Base-by-base conservation (phyloP, 768 basidiomycete genomes). In the Tubosaeta sp. region DNA sequence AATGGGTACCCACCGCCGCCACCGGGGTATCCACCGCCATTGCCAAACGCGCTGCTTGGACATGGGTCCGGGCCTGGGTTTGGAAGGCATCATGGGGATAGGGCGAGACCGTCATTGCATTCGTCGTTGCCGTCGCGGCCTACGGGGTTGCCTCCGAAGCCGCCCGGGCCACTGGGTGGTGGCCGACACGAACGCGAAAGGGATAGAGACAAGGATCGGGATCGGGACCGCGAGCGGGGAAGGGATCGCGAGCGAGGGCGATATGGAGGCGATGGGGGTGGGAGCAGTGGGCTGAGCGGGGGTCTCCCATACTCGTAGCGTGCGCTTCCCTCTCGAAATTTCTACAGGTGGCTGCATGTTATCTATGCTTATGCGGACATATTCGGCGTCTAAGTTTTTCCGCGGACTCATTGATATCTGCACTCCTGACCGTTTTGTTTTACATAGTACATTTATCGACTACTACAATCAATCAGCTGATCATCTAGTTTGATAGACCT, bases 221-320 rank as follows among this genome's bases (percentile, higher is more conserved):
- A 56, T 1, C 6, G 47, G 24, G 52, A 48, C 7, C 35, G 50
- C 27, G 27, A 9, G 4, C 27, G 9, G 27, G 27, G 27, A 27
- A 27, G 27, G 13, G 53, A 55, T 11, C 53, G 59, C 16, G 62
- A 59, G 5, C 56, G 58, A 24, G 59, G 62, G 9, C 52, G 57
- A 32, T 44, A 55, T 51, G 59, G 51, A 27, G 56, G 52, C 12
- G 46, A 38, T 13, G 57, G 43, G 7, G 43, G 46, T 9, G 45
- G 46, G 2, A 42, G 44, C 21, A 56, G 54, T 16, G 52, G 60
- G 19, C 50, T 57, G 34, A 56, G 51, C 21, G 64, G 57, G 7
- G 65, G 57, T 13, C 51, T 67, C n/a, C 66, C 68, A 6, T 69
- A 69, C 25, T 68, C 68, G 44, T 69, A 59, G 41, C 21, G 52